Evolutionary conservation across 2,329 filamentous ascomycete species (phyloP), one percentile per base, ranked within the genome.

Genomic region (Fusarium sp.): DNA sequence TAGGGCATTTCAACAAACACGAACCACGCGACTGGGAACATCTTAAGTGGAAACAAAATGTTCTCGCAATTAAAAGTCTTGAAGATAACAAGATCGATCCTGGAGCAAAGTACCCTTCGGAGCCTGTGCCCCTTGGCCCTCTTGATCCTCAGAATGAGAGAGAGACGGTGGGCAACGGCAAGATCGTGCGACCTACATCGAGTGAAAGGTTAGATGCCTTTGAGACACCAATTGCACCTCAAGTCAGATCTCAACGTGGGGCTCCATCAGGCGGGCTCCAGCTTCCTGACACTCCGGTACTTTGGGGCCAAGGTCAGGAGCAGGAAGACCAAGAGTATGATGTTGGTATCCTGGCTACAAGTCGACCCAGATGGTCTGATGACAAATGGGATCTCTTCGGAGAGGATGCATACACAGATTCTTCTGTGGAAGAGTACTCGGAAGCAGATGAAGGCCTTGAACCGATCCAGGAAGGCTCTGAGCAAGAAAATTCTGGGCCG

Each of bases 291-390:
- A 49, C 36, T 5, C 19, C 38, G 0, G 21, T 39, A 3, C 24
- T 54, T 6, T 8, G 31, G 15, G 33, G 39, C 4, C 7, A 24
- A 19, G 11, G 6, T 14, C 36, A 21, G 15, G 17, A 17, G 7
- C 33, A 42, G 3, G 22, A 43, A 13, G n/a, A 44, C 6, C 5
- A 46, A 7, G 40, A 55, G 22, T 26, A 17, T 31, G 62, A 65
- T 7, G 28, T 67, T 11, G 62, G 61, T 31, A 6, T 65, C 10
- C 7, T 52, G n/a, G 62, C 54, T 3, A 65, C 62, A 8, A 26
- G 22, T n/a, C 46, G 33, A 22, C 62, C 62, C 19, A 24, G 40
- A 14, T 47, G 36, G 26, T 24, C 24, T 19, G 22, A 63, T 14
- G 21, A 14, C 3, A 31, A 38, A 28, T 28, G 22, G 22, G 36